phyloP scores from a whole-genome alignment of 1,284 basidiomycete species.

The Cutaneotrichosporon dermatis region DNA sequence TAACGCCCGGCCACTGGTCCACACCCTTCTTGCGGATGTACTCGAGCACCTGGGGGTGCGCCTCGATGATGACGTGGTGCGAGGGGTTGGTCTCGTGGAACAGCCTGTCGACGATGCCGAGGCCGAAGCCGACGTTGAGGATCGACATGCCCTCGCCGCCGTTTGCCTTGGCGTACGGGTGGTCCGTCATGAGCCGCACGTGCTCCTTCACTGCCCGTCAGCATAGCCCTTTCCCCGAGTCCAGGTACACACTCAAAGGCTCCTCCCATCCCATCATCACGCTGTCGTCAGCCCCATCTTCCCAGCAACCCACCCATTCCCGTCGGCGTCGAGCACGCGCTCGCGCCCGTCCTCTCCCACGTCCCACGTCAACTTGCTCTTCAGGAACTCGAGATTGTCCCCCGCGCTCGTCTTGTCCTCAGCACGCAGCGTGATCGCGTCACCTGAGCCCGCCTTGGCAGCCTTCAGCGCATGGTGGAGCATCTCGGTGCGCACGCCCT shows the following conservation, averaged over 20 bases:
- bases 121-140: constrained; percentile 88
- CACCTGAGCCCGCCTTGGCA: constrained; percentile 1
- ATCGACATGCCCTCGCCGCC: constrained; percentile 58
- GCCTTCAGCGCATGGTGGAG: constrained; percentile 43
- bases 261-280: constrained; percentile 98
- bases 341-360: constrained; percentile 72
- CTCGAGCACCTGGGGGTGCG: constrained; percentile 83
- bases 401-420: constrained; percentile 65
- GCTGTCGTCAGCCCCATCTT: constrained; percentile 16
- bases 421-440: constrained; percentile 35
- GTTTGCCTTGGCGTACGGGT: constrained; percentile 51
- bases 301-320: constrained; percentile 58
- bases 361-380: constrained; percentile 65
- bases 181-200: constrained; percentile 56
- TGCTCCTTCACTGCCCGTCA: constrained; percentile 50
- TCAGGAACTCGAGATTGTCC: constrained; percentile 70
- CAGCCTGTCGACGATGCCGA: constrained; percentile 85
- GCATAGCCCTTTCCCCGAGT: neutral
- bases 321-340: constrained; percentile 56
- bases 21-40: constrained; percentile 73
- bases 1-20: constrained; percentile 70
- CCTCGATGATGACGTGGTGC: constrained; percentile 88
- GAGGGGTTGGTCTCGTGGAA: constrained; percentile 60
- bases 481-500: constrained; percentile 67
- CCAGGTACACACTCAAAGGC: constrained; percentile 59